Base-by-base conservation (phyloP, 805 yeast genomes). In the Saturnispora hagleri region DNA sequence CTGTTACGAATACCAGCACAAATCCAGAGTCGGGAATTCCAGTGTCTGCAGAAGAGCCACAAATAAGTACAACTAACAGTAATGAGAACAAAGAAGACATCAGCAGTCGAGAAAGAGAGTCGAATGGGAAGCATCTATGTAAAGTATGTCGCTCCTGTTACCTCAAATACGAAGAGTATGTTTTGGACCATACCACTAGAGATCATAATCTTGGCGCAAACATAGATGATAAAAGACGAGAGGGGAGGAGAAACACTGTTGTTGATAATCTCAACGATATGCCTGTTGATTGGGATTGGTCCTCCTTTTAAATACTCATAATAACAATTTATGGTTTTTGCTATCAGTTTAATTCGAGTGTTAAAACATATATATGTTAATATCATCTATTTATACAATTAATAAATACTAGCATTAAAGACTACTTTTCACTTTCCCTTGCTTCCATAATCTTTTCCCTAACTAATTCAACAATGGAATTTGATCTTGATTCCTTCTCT, bases 281-380 rank as follows among this genome's bases (percentile, higher is more conserved):
- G 47, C 73, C 71, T 5, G 67, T 65, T 4, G 72, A 69, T 51
- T 69, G 72, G 72, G 68, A 69, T 50, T 69, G 73, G 73, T 66
- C 71, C 48, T 68, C 72, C 0, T 69, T 69, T 46, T 69, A 53
- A 57, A 8, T 24, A 15, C 2, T 26, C 9, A 6, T 26, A 41
- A 41, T 10, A 12, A 18, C 9, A 41, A 22, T 12, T 10, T 6
- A 13, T 22, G 31, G 8, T 7, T 22, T 22, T 24, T 12, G 15
- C 26, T 13, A 3, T 41, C 20, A 20, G 24, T 13, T 22, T 18
- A 41, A 12, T 17, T 24, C 17, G 12, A 38, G 13, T 20, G 22
- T 6, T 38, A 20, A 20, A 38, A 38, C 13, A 38, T 18, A 18
- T n/a, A 10, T 7, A 10, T 35, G n/a, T 18, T 38, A 38, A 38